Conservation (phyloP, 257 asterid genomes). For the Verbascum thapsus region DNA sequence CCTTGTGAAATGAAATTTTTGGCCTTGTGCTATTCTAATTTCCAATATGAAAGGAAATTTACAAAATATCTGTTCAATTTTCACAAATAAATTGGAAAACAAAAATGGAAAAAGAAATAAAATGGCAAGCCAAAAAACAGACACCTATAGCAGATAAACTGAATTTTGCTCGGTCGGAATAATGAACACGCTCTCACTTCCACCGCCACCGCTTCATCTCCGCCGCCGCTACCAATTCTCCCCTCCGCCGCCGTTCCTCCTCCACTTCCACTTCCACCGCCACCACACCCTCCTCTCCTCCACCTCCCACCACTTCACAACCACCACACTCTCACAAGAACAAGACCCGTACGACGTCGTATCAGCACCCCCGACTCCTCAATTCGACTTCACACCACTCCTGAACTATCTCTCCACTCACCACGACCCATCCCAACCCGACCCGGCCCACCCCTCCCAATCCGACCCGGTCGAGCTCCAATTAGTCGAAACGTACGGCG, state of each 20-base stretch:
- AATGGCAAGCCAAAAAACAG: background rate
- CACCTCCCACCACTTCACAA: slow-evolving; percentile 34
- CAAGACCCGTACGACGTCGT: slow-evolving; percentile 55
- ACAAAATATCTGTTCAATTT: no score
- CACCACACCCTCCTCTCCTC: slow-evolving; percentile 32
- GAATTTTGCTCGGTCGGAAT: slow-evolving; percentile 27
- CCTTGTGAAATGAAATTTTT: no score
- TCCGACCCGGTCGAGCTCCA: slow-evolving; percentile 62
- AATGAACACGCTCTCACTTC: slow-evolving; percentile 62
- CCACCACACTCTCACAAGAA: slow-evolving; percentile 32
- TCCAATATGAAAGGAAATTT: no score
- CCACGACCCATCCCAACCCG: slow-evolving; percentile 39
- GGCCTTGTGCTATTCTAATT: no score
- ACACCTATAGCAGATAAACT: slow-evolving; percentile 35
- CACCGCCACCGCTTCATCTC: slow-evolving; percentile 56
- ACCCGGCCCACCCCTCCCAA: slow-evolving; percentile 39
- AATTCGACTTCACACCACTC: slow-evolving; percentile 81
- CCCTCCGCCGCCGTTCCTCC: slow-evolving; percentile 37
- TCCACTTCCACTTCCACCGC: slow-evolving; percentile 41
- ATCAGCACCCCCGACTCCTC: slow-evolving; percentile 45
- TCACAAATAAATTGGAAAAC: no score
- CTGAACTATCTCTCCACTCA: slow-evolving; percentile 63
- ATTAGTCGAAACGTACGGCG: slow-evolving; percentile 74
- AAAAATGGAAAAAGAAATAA: background rate
- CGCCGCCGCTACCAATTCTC: slow-evolving; percentile 47